phyloP scores from a whole-genome alignment of 2,329 filamentous ascomycete species.

The Setomelanomma holmii region DNA sequence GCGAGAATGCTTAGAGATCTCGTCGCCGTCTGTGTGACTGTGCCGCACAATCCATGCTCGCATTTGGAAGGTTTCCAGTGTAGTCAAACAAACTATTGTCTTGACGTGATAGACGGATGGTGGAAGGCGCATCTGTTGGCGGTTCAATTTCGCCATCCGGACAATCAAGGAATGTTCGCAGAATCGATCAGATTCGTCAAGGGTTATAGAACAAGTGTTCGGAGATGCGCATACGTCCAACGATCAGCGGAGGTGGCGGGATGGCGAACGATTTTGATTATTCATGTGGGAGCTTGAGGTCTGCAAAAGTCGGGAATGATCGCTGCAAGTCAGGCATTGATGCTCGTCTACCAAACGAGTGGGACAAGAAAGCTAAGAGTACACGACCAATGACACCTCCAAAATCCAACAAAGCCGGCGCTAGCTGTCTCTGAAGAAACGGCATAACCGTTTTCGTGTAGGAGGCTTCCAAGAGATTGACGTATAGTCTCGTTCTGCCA shows the following conservation, averaged over 20 bases:
- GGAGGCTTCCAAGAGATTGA: not conserved
- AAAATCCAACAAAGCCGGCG: too few species aligned
- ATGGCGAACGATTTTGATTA: too few species aligned
- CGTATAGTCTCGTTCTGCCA: not conserved
- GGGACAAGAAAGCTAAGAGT: too few species aligned
- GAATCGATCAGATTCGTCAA: not conserved
- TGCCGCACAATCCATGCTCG: not conserved
- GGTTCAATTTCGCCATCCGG: not conserved
- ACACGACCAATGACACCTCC: too few species aligned
- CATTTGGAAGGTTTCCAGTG: not conserved
- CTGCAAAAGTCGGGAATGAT: too few species aligned
- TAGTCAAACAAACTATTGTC: not conserved
- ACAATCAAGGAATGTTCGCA: not conserved
- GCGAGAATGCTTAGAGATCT: not conserved
- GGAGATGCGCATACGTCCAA: too few species aligned
- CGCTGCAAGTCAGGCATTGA: too few species aligned
- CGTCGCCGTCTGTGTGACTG: not conserved
- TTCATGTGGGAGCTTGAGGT: too few species aligned
- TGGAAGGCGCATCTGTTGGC: not conserved
- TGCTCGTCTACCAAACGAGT: too few species aligned
- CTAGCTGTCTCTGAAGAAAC: too few species aligned
- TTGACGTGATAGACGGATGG: not conserved
- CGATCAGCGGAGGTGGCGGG: too few species aligned
- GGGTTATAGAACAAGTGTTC: too few species aligned
- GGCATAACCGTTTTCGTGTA: not conserved